Conservation (phyloP, 306 rosid genomes). For the Acacia melanoxylon region DNA sequence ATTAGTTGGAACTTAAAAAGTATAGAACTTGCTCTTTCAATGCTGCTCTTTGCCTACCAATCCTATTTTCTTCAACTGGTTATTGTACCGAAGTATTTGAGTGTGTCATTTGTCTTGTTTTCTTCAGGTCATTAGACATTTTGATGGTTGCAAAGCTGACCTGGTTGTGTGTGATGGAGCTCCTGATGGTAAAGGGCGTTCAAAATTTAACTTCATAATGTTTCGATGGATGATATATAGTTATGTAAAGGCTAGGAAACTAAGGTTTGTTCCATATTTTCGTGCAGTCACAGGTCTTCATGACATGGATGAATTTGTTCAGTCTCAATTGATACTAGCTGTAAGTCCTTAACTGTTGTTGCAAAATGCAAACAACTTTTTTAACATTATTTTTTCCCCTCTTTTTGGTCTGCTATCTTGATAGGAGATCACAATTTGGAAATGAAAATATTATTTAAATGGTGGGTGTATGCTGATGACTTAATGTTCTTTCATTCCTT, state of each 20-base stretch:
- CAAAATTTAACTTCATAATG: conserved; percentile 9
- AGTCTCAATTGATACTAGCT: conserved; percentile 94
- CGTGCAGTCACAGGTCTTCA: conserved; percentile 96
- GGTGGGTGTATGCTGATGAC: background rate
- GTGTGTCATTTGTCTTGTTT: conserved; percentile 8
- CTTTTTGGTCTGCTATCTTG: background rate
- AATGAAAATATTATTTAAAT: background rate
- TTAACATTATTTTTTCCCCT: background rate
- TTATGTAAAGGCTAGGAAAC: conserved; percentile 10
- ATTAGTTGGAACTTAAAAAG: conserved; percentile 7
- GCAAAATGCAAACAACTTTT: background rate
- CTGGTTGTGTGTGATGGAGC: conserved; percentile 99
- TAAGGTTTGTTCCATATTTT: conserved; percentile 27
- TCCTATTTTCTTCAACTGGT: conserved; percentile 9
- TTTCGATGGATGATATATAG: conserved; percentile 8
- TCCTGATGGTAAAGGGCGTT: conserved; percentile 75
- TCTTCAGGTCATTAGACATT: conserved; percentile 88
- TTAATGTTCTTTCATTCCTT: conserved; percentile 2
- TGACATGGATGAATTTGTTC: conserved; percentile 99
- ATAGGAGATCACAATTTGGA: background rate
- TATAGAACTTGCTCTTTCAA: conserved; percentile 7
- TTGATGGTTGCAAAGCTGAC: conserved; percentile 98
- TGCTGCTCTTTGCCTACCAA: background rate
- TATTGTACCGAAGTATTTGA: conserved; percentile 5
- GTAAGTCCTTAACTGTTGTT: conserved; percentile 49